Percentiles rank a stretch among this genome's conserved stretches.
phyloP scores from a whole-genome alignment of 257 asterid species.

The Coffea eugenioides region DNA sequence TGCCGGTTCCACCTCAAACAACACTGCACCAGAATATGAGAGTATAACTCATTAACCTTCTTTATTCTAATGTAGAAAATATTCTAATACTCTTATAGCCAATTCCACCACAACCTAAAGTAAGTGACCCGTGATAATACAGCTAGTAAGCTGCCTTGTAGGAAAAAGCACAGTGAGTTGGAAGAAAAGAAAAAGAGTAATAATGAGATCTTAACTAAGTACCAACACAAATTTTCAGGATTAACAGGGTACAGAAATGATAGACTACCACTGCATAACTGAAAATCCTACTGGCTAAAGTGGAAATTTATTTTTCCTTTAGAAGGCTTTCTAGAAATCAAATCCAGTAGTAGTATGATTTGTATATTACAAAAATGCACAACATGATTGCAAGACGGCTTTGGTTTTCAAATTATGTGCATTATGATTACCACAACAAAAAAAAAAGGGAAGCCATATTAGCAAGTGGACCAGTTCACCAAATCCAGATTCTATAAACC shows the following conservation, averaged over 20 bases:
- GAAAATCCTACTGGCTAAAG: neutral
- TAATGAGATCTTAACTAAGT: neutral
- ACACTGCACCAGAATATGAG: no score
- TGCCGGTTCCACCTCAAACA: no score
- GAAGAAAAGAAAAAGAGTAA: neutral
- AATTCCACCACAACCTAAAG: neutral
- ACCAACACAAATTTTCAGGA: neutral
- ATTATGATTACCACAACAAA: neutral
- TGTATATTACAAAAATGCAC: neutral
- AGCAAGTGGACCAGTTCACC: neutral
- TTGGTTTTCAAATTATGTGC: neutral
- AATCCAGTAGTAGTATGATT: neutral
- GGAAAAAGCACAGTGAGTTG: neutral
- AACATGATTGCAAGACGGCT: neutral
- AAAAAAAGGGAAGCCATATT: neutral
- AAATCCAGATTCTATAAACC: neutral
- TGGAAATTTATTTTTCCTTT: neutral
- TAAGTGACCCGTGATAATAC: neutral
- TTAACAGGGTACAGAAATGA: neutral
- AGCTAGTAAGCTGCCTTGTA: neutral
- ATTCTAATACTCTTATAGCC: no score
- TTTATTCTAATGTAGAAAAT: no score
- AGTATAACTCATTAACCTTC: no score
- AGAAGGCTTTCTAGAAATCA: neutral
- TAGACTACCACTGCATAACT: neutral